Evolutionary conservation across 2,329 filamentous ascomycete genomes (phyloP).

Genomic region (Kalaharituber pfeilii): DNA sequence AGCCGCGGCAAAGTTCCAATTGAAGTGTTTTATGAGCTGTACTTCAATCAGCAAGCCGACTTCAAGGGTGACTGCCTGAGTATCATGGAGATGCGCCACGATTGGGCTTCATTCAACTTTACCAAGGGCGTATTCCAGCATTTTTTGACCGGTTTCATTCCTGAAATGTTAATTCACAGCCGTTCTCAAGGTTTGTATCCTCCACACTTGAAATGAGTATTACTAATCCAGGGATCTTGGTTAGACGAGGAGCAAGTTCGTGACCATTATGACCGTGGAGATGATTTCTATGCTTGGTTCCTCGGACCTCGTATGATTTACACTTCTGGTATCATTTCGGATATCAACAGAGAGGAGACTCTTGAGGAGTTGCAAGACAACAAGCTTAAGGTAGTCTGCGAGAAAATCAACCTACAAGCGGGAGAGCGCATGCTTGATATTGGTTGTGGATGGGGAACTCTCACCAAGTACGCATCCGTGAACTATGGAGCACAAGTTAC

Average conservation of each 20-base stretch:
- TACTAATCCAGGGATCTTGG: slow-evolving; percentile 3
- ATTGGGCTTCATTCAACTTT: slow-evolving; percentile 92
- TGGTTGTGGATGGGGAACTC: slow-evolving; percentile 94
- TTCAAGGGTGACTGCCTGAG: slow-evolving; percentile 90
- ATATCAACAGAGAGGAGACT: slow-evolving; percentile 70
- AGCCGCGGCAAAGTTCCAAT: slow-evolving; percentile 69
- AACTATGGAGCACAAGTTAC: slow-evolving; percentile 77
- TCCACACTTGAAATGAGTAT: background rate
- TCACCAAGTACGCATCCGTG: slow-evolving; percentile 78
- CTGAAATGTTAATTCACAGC: slow-evolving; percentile 83
- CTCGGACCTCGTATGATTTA: slow-evolving; percentile 97
- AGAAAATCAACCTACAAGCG: slow-evolving; percentile 74
- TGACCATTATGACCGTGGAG: slow-evolving; percentile 91
- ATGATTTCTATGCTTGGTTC: slow-evolving; percentile 99
- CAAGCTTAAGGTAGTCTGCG: slow-evolving; percentile 85
- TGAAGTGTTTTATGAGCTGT: slow-evolving; percentile 95
- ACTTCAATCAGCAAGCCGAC: slow-evolving; percentile 85
- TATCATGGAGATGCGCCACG: slow-evolving; percentile 80
- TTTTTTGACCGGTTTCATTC: slow-evolving; percentile 73
- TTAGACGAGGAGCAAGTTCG: slow-evolving; percentile 92
- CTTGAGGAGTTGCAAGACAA: slow-evolving; percentile 96
- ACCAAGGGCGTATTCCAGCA: slow-evolving; percentile 71
- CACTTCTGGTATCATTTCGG: slow-evolving; percentile 83
- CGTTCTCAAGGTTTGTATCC: slow-evolving; percentile 54
- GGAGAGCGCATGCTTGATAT: slow-evolving; percentile 81